These are phyloP conservation scores for Lactifluus hygrophoroides DNA, from an alignment of 768 basidiomycete species.

Conservation along the genomic window DNA sequence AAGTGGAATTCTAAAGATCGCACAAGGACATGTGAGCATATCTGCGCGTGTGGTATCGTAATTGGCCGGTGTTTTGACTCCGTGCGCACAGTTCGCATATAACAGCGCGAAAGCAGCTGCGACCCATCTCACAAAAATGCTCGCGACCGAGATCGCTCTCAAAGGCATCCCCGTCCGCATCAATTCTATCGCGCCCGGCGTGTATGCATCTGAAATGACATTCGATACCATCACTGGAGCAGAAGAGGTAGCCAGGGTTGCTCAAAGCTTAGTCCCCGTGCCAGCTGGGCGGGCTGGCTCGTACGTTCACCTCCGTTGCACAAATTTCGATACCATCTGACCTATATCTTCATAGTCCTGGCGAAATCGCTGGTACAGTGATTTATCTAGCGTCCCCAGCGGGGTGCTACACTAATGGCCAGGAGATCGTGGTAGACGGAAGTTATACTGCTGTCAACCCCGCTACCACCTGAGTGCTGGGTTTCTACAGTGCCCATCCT, in stretches of 20 bases:
- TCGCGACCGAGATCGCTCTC: slow-evolving; percentile 67
- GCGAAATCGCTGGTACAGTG: slow-evolving; percentile 71
- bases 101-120: slow-evolving; percentile 76
- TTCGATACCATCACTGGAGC: slow-evolving; percentile 37
- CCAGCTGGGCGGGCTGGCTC: slow-evolving; percentile 57
- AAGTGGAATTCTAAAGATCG: slow-evolving; percentile 59
- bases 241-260: slow-evolving; percentile 43
- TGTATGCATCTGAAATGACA: slow-evolving; percentile 74
- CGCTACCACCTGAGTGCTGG: slow-evolving; percentile 29
- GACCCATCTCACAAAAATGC: slow-evolving; percentile 66
- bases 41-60: neutral
- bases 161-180: slow-evolving; percentile 62
- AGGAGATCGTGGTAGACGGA: slow-evolving; percentile 72
- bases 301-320: slow-evolving; percentile 35
- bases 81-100: slow-evolving; percentile 59
- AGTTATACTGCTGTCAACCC: slow-evolving; percentile 71
- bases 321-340: neutral
- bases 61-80: neutral
- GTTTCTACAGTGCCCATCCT: neutral
- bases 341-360: slow-evolving; percentile 35
- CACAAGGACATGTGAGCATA: slow-evolving; percentile 65
- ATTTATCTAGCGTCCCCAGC: slow-evolving; percentile 68
- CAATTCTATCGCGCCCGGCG: slow-evolving; percentile 65
- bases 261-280: slow-evolving; percentile 50
- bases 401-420: slow-evolving; percentile 68